These are phyloP conservation scores for Pueraria montana DNA, from an alignment of 306 rosid genomes.

Conservation along the genomic window DNA sequence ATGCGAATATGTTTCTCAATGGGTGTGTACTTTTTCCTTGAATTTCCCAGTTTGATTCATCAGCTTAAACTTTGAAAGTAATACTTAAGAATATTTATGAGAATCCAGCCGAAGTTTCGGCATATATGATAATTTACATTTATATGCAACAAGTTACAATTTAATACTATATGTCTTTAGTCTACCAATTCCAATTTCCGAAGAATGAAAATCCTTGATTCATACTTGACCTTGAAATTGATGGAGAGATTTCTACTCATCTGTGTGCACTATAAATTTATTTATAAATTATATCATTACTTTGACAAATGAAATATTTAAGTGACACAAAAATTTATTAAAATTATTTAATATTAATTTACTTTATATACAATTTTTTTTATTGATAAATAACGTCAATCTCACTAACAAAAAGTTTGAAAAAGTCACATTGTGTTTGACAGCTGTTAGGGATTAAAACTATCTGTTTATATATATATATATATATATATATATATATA, in stretches of 20 bases:
- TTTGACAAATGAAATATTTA: neutral
- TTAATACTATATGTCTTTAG: neutral
- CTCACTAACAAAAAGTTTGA: neutral
- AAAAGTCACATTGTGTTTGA: neutral
- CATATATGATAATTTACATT: neutral
- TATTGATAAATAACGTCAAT: neutral
- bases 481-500: no score
- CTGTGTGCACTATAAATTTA: neutral
- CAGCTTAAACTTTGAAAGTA: neutral
- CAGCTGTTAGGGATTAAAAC: neutral
- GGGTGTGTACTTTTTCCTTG: conserved; percentile 31
- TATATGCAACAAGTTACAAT: neutral
- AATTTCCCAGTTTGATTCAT: neutral
- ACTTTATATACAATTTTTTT: neutral
- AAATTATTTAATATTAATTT: neutral
- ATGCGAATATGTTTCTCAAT: neutral
- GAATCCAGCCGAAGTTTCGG: neutral
- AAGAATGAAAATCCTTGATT: neutral
- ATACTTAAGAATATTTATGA: neutral
- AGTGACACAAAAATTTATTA: neutral
- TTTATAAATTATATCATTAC: neutral
- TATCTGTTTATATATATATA: no score
- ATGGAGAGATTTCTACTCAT: neutral
- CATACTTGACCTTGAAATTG: neutral
- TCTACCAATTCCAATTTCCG: neutral